These are phyloP conservation scores for Russula abietina DNA, from an alignment of 768 basidiomycete species.

Conservation along the genomic window DNA sequence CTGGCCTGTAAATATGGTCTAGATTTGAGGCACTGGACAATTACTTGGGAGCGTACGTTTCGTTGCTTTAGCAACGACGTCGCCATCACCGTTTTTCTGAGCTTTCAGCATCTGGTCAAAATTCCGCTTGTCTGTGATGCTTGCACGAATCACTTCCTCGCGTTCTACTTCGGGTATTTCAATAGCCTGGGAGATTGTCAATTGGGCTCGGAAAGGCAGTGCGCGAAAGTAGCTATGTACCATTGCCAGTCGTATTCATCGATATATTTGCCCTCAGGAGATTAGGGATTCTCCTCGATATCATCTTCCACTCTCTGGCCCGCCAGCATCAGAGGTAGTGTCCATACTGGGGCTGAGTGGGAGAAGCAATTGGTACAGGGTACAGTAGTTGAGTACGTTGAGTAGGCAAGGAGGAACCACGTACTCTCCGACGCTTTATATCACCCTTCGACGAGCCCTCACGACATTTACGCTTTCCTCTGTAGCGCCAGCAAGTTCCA, in stretches of 20 bases:
- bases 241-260: slow-evolving; percentile 76
- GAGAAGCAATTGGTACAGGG: not conserved
- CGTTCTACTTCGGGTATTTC: slow-evolving; percentile 81
- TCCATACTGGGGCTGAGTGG: slow-evolving; percentile 4
- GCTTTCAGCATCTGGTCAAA: slow-evolving; percentile 69
- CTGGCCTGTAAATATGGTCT: slow-evolving; percentile 45
- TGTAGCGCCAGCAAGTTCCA: slow-evolving; percentile 69
- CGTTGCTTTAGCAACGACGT: slow-evolving; percentile 62
- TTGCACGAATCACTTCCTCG: slow-evolving; percentile 75
- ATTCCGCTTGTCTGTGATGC: slow-evolving; percentile 60
- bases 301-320: slow-evolving; percentile 58
- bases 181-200: slow-evolving; percentile 50
- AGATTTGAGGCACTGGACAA: not conserved
- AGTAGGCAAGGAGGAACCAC: slow-evolving; percentile 26
- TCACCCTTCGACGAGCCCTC: slow-evolving; percentile 41
- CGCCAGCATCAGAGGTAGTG: slow-evolving; percentile 46
- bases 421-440: slow-evolving; percentile 70
- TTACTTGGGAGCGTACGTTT: slow-evolving; percentile 51
- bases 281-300: slow-evolving; percentile 61
- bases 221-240: slow-evolving; percentile 39
- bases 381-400: too few species aligned
- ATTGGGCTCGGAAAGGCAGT: slow-evolving; percentile 24
- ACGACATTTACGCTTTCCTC: slow-evolving; percentile 61
- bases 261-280: slow-evolving; percentile 84
- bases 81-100: slow-evolving; percentile 50